A percentile compares a stretch with the other conserved stretches of the same genome.
These are phyloP conservation scores for Mucor lusitanicus DNA, from an alignment of 371 early-diverging fungal genomes.

Conservation along the genomic window DNA sequence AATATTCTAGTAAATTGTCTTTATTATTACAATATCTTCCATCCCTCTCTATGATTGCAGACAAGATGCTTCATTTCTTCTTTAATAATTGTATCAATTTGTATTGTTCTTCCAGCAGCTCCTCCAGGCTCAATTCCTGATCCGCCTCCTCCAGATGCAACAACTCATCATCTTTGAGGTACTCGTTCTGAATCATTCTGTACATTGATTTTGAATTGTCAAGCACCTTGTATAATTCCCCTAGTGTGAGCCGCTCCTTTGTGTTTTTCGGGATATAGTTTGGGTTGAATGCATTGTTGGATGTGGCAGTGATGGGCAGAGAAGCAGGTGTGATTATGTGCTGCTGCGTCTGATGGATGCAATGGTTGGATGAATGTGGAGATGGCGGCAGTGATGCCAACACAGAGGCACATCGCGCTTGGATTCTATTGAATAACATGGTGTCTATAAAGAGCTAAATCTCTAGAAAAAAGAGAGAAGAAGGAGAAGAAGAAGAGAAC, in stretches of 20 bases:
- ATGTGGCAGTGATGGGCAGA: constrained; percentile 38
- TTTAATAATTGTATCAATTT: constrained; percentile 5
- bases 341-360: not conserved
- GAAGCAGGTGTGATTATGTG: constrained; percentile 41
- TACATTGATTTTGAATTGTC: constrained; percentile 27
- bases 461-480: not conserved
- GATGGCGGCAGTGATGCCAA: constrained; percentile 12
- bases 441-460: not conserved
- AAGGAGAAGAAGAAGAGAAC: not conserved
- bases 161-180: not conserved
- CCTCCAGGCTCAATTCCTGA: not conserved
- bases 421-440: constrained; percentile 8
- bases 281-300: constrained; percentile 49
- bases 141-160: not conserved
- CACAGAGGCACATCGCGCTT: constrained; percentile 17
- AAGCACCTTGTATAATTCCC: constrained; percentile 34
- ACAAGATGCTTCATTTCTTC: not conserved
- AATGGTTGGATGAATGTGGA: not conserved
- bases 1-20: not conserved
- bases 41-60: not conserved
- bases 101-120: constrained; percentile 13
- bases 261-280: constrained; percentile 39
- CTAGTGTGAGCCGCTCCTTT: constrained; percentile 32
- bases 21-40: not conserved
- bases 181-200: constrained; percentile 6